Conservation (phyloP, 345 rosid species). For the Dimocarpus longan region DNA sequence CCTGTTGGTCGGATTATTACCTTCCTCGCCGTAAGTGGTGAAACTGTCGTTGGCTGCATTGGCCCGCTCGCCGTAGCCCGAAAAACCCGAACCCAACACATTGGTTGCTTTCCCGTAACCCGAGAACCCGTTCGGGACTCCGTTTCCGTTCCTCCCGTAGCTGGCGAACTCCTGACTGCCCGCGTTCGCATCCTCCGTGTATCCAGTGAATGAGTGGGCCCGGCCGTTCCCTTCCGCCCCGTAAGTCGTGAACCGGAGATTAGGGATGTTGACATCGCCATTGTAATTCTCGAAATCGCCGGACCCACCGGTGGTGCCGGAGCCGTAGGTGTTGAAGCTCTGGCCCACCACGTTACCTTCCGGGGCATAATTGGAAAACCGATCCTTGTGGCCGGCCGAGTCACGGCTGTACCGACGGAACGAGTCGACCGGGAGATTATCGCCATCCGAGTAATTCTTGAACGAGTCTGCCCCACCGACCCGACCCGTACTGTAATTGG, state of each 20-base stretch:
- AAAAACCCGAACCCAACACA: constrained; percentile 66
- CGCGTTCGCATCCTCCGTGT: constrained; percentile 55
- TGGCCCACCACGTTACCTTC: constrained; percentile 62
- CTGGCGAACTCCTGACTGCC: constrained; percentile 61
- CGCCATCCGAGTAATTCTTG: constrained; percentile 46
- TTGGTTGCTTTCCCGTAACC: constrained; percentile 61
- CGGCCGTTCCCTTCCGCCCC: constrained; percentile 52
- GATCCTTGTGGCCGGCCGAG: constrained; percentile 42
- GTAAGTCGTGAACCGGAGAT: constrained; percentile 61
- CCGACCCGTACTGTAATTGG: constrained; percentile 59
- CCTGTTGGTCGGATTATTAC: constrained; percentile 62
- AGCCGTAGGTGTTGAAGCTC: constrained; percentile 76
- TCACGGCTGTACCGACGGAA: constrained; percentile 65
- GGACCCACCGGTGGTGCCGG: constrained; percentile 58
- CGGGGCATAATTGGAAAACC: constrained; percentile 44
- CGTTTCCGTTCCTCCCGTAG: constrained; percentile 76
- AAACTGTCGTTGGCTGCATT: constrained; percentile 64
- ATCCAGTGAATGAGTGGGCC: constrained; percentile 52
- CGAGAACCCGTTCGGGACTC: constrained; percentile 52
- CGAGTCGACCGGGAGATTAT: constrained; percentile 41
- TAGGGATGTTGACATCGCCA: constrained; percentile 54
- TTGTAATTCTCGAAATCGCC: constrained; percentile 66
- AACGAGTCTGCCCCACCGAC: constrained; percentile 62
- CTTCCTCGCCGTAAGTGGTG: constrained; percentile 63
- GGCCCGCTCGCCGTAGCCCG: constrained; percentile 59